Evolutionary conservation across 2,329 filamentous ascomycete species (phyloP).

Genomic region (Neofusicoccum cordaticola): DNA sequence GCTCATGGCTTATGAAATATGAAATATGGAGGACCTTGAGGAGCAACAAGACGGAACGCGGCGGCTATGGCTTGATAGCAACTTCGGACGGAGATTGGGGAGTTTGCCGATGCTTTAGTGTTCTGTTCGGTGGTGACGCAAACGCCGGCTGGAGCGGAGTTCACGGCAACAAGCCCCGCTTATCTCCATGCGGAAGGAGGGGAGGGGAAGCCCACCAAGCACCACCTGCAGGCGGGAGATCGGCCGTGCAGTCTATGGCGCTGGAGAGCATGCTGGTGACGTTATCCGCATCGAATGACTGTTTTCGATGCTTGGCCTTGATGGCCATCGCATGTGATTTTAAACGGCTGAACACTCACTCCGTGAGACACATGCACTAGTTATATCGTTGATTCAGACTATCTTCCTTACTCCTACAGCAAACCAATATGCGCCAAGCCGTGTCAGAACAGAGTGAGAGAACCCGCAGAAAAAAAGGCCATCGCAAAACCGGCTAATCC

Average conservation of each 20-base stretch:
- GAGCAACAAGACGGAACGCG: neutral
- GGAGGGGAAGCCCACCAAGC: neutral
- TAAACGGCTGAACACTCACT: too few relatives aligned
- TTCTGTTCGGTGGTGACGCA: neutral
- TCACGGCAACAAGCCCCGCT: neutral
- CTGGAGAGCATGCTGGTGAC: neutral
- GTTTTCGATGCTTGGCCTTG: neutral
- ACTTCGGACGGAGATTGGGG: neutral
- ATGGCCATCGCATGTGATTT: neutral
- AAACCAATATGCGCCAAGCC: neutral
- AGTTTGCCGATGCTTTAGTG: neutral
- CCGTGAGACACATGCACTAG: neutral
- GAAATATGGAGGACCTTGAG: neutral
- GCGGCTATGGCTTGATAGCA: too few relatives aligned
- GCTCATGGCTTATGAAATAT: neutral
- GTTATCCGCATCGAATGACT: neutral
- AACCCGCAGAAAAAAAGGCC: neutral
- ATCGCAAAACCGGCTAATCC: neutral
- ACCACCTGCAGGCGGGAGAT: conserved; percentile 10
- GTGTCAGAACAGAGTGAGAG: neutral
- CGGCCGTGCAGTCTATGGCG: conserved; percentile 1
- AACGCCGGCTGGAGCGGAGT: neutral
- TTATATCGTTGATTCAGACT: neutral
- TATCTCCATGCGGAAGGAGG: neutral
- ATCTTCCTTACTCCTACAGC: neutral